phyloP scores from a whole-genome alignment of 2,329 filamentous ascomycete genomes.

The Emmonsiellopsis sp. region DNA sequence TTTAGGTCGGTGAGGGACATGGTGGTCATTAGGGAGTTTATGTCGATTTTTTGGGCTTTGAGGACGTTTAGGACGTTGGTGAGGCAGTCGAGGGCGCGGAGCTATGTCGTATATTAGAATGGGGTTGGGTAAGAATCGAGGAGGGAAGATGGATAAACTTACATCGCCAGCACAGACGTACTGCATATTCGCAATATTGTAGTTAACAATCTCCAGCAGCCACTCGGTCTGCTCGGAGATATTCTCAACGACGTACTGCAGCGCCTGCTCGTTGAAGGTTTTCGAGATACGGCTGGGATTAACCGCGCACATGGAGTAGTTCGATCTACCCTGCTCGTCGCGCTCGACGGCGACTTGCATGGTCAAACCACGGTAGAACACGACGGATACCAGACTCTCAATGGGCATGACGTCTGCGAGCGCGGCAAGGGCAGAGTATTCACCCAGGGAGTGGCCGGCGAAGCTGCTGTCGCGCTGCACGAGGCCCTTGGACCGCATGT shows the following conservation, averaged over 20 bases:
- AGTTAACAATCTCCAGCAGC: conserved; percentile 98
- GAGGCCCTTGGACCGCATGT: conserved; percentile 95
- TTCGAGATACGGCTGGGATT: conserved; percentile 97
- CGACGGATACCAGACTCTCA: conserved; percentile 92
- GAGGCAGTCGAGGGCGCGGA: conserved; percentile 56
- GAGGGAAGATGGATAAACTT: conserved; percentile 19
- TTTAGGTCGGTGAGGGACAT: conserved; percentile 86
- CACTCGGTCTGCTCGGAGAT: conserved; percentile 89
- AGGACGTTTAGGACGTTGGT: conserved; percentile 86
- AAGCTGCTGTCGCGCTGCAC: conserved; percentile 96
- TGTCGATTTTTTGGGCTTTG: conserved; percentile 95
- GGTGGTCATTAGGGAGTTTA: conserved; percentile 81
- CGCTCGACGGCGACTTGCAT: conserved; percentile 99
- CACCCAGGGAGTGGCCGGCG: conserved; percentile 92
- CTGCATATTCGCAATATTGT: conserved; percentile 64
- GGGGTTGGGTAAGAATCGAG: background rate
- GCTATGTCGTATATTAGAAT: conserved; percentile 21
- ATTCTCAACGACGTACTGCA: conserved; percentile 94
- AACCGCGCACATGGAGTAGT: conserved; percentile 99
- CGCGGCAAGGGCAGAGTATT: conserved; percentile 94
- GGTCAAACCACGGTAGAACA: conserved; percentile 96
- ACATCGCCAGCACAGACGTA: conserved; percentile 59
- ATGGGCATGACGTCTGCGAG: conserved; percentile 99
- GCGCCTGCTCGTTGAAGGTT: conserved; percentile 95
- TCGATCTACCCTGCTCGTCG: conserved; percentile 83